Conservation (phyloP, 768 basidiomycete species). For the Rhodotorula paludigena region DNA sequence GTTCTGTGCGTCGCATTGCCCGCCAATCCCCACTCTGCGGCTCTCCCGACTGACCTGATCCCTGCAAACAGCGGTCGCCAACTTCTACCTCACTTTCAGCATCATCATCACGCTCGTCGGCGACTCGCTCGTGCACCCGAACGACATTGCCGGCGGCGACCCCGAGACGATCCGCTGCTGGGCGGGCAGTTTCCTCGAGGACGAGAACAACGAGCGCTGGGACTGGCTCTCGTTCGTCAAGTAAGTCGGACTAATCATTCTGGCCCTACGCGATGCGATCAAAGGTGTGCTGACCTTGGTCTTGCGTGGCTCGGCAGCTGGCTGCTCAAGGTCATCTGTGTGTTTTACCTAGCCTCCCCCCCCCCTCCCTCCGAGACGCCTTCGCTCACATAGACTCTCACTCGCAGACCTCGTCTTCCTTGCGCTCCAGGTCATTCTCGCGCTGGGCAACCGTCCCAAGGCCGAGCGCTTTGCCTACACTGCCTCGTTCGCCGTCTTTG, state of each 20-base stretch:
- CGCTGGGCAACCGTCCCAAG: constrained; percentile 77
- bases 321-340: constrained; percentile 41
- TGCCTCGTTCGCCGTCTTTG: constrained; percentile 61
- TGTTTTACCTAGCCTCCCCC: neutral
- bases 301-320: constrained; percentile 8
- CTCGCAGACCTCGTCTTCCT: constrained; percentile 46
- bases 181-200: constrained; percentile 39
- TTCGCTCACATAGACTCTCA: neutral
- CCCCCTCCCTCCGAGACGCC: too few relatives aligned
- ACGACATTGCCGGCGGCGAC: constrained; percentile 33
- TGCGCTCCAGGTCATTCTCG: constrained; percentile 72
- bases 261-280: neutral
- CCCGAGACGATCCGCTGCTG: constrained; percentile 38
- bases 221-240: constrained; percentile 39
- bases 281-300: neutral
- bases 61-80: constrained; percentile 34
- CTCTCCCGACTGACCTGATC: neutral
- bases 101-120: constrained; percentile 38
- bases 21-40: neutral
- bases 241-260: neutral
- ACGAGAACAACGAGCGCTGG: constrained; percentile 26
- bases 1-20: constrained; percentile 63
- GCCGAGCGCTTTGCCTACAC: constrained; percentile 73
- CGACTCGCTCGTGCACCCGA: constrained; percentile 33
- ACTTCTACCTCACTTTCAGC: constrained; percentile 40